Percentiles rank a stretch among this genome's conserved stretches.
These are phyloP conservation scores for Microdochium nivale DNA, from an alignment of 2,329 filamentous ascomycete species.

Conservation along the genomic window DNA sequence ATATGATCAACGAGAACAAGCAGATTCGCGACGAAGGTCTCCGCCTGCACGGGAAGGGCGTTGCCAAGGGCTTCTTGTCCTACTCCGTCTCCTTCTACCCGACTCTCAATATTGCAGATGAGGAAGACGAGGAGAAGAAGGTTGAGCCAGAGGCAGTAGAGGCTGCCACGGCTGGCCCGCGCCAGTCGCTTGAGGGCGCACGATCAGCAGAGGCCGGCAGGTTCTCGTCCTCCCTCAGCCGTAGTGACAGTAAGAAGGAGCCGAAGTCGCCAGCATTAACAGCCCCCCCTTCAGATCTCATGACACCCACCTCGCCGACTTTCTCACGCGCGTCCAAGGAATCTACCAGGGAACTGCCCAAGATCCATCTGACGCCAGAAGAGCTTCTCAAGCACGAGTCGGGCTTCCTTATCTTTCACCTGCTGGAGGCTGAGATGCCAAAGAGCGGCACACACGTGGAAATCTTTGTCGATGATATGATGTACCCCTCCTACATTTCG, in stretches of 20 bases:
- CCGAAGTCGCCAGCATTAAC: constrained; percentile 30
- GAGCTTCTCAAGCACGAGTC: constrained; percentile 83
- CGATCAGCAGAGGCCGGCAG: constrained; percentile 32
- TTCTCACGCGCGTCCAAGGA: constrained; percentile 38
- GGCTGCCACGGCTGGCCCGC: constrained; percentile 13
- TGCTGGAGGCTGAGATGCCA: constrained; percentile 81
- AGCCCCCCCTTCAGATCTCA: constrained; percentile 25
- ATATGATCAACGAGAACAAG: constrained; percentile 70
- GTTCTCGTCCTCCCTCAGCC: constrained; percentile 26
- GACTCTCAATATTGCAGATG: constrained; percentile 77
- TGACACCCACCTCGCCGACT: constrained; percentile 20
- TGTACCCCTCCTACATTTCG: constrained; percentile 81
- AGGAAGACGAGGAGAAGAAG: constrained; percentile 70
- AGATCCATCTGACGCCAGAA: constrained; percentile 69
- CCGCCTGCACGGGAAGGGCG: constrained; percentile 62
- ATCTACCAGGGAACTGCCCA: constrained; percentile 52
- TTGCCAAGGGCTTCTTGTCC: constrained; percentile 69
- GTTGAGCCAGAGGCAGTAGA: constrained; percentile 32
- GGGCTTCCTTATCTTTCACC: constrained; percentile 87
- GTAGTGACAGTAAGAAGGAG: constrained; percentile 15
- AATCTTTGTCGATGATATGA: constrained; percentile 88
- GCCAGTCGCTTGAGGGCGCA: constrained; percentile 21
- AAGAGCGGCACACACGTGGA: constrained; percentile 71
- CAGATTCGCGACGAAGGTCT: constrained; percentile 57
- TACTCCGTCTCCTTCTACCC: constrained; percentile 90